phyloP scores from a whole-genome alignment of 2,329 filamentous ascomycete species.

The Alternaria gansuensis region DNA sequence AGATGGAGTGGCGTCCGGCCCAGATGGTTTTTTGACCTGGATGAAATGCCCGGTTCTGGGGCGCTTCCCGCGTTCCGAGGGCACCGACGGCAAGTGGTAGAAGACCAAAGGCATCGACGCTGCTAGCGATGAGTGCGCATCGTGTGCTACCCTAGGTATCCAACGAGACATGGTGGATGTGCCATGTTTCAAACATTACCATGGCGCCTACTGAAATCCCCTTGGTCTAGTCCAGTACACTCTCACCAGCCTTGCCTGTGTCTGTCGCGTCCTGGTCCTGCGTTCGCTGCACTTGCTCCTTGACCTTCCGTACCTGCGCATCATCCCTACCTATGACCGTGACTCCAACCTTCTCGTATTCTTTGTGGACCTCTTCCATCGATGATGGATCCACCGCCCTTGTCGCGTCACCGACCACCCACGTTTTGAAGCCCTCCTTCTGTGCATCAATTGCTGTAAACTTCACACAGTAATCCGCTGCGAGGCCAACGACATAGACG shows the following conservation, averaged over 20 bases:
- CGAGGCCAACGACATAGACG: slow-evolving; percentile 86
- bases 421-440: slow-evolving; percentile 78
- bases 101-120: neutral
- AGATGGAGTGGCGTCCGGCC: slow-evolving; percentile 6
- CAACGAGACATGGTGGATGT: neutral
- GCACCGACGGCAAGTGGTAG: slow-evolving; percentile 3
- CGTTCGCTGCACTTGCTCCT: slow-evolving; percentile 21
- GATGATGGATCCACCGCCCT: slow-evolving; percentile 70
- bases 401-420: slow-evolving; percentile 80
- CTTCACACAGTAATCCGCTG: slow-evolving; percentile 89
- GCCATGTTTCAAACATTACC: too few relatives aligned
- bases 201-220: too few relatives aligned
- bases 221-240: slow-evolving; percentile 13
- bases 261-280: slow-evolving; percentile 15
- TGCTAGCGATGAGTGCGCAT: neutral
- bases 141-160: neutral
- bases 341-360: slow-evolving; percentile 68
- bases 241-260: slow-evolving; percentile 13
- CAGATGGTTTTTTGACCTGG: neutral
- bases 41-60: neutral
- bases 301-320: slow-evolving; percentile 64
- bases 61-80: slow-evolving; percentile 6
- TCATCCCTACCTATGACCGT: slow-evolving; percentile 67
- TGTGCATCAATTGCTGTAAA: slow-evolving; percentile 80
- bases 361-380: slow-evolving; percentile 66